Evolutionary conservation across 2,329 filamentous ascomycete species (phyloP), one percentile per base, ranked within the genome.

Genomic region (Verticillium tricorpus): DNA sequence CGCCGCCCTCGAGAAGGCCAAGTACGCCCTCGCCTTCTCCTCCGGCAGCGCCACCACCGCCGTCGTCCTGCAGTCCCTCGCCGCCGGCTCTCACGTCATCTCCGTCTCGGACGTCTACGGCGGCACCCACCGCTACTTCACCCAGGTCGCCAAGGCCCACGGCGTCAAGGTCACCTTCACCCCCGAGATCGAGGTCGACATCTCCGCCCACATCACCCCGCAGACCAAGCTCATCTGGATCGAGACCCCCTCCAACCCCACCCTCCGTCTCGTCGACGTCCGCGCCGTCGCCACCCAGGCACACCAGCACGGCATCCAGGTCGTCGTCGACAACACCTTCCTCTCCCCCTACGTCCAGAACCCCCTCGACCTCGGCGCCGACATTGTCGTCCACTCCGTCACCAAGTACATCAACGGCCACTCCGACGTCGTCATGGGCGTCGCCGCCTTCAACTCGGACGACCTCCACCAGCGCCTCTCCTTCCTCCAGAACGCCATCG

Each of bases 371-470:
- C 92, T 94, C 74, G 95, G 95, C 69, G 95, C 95, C 68, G 95
- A 99, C 76, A 93, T 98, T 67, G 94, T 98, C 68, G 90, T 98
- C 54, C 94, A 98, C 83, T 93, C 89, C 61, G 95, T 99, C 61
- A 99, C 95, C 55, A 99, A 99, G 80, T 99, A 98, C 80, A 98
- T 99, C 81, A 98, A 98, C 76, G 95, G 95, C 58, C 95, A 99
- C 81, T 85, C 88, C 74, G 95, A 99, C 75, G 95, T 99, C 9
- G 89, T 98, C 70, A 99, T 99, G 95, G 95, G 95, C 67, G 90
- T 95, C 34, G 94, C 93, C 56, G 95, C 95, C 58, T 96, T 96
- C 85, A 98, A 97, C 84, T 91, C 89, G 34, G 87, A 92, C 61
- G 84, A 87, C 19, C 83, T 99, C 68, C 88, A 88, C 73, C 81